A percentile compares a stretch with the other conserved stretches of the same genome.
Evolutionary conservation across 2,329 filamentous ascomycete species (phyloP).

Genomic region (Aphanocladium album): DNA sequence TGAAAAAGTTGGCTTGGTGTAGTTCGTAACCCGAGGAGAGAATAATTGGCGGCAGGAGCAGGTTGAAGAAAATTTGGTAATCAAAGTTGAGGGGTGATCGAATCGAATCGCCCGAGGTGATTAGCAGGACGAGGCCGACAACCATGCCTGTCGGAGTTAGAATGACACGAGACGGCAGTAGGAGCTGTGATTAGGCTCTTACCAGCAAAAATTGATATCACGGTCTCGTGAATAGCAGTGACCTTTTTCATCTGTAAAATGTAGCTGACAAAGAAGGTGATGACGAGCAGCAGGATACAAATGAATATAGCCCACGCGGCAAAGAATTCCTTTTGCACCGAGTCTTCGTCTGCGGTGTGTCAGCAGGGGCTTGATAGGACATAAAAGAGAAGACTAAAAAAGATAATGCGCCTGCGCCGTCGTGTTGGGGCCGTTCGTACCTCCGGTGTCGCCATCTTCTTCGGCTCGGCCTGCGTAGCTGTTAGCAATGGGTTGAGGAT

Average conservation of each 20-base stretch:
- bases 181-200: constrained; percentile 16
- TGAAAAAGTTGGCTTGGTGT: constrained; percentile 98
- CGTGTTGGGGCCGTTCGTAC: background rate
- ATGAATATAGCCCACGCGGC: constrained; percentile 98
- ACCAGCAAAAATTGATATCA: constrained; percentile 97
- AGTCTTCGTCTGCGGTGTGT: constrained; percentile 58
- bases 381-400: too few relatives aligned
- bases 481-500: constrained; percentile 1
- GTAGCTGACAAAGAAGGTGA: constrained; percentile 95
- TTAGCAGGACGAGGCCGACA: constrained; percentile 80
- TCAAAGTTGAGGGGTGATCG: constrained; percentile 92
- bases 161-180: background rate
- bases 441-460: constrained; percentile 10
- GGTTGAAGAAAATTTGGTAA: constrained; percentile 99
- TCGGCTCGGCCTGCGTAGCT: constrained; percentile 7
- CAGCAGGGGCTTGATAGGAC: background rate
- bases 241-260: constrained; percentile 95
- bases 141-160: constrained; percentile 71
- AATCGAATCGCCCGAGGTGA: constrained; percentile 77
- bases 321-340: constrained; percentile 87
- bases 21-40: constrained; percentile 94
- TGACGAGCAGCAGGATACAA: constrained; percentile 86
- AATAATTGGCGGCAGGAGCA: constrained; percentile 97
- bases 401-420: background rate
- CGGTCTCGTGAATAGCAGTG: constrained; percentile 95